Percentiles rank a stretch among this genome's conserved stretches.
Evolutionary conservation across 2,329 filamentous ascomycete species (phyloP).

Genomic region (Trichoderma polysporum): DNA sequence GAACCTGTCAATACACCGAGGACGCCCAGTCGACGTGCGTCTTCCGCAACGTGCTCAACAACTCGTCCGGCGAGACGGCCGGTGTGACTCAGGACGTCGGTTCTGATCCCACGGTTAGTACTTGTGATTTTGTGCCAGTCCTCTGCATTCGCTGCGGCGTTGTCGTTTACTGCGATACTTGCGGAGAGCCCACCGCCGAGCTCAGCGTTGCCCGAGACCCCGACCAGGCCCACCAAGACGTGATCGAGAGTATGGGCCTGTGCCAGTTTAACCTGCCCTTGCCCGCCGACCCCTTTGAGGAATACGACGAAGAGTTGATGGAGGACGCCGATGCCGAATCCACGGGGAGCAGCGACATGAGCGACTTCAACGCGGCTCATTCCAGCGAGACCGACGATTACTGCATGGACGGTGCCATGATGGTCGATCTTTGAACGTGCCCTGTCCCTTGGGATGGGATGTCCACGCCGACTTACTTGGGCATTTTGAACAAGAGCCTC

Average conservation of each 20-base stretch:
- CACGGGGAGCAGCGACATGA: slow-evolving; percentile 23
- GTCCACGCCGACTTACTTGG: not conserved
- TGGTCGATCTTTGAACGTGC: slow-evolving; percentile 24
- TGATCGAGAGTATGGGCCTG: slow-evolving; percentile 30
- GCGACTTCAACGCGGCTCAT: slow-evolving; percentile 19
- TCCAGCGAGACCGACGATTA: slow-evolving; percentile 25
- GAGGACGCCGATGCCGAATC: slow-evolving; percentile 29
- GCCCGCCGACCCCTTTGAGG: slow-evolving; percentile 37
- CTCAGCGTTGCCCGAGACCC: slow-evolving; percentile 24
- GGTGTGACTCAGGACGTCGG: slow-evolving; percentile 97
- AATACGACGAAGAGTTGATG: slow-evolving; percentile 42
- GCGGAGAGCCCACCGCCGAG: slow-evolving; percentile 33
- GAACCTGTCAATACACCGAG: slow-evolving; percentile 90
- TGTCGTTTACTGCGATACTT: slow-evolving; percentile 44
- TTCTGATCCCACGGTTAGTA: slow-evolving; percentile 97
- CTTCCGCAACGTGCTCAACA: slow-evolving; percentile 92
- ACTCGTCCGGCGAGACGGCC: slow-evolving; percentile 88
- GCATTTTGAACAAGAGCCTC: not conserved
- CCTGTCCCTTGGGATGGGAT: not conserved
- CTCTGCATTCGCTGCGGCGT: slow-evolving; percentile 49
- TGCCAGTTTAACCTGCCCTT: slow-evolving; percentile 32
- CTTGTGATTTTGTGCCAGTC: slow-evolving; percentile 38
- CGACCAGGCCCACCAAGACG: slow-evolving; percentile 20
- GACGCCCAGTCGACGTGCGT: slow-evolving; percentile 85
- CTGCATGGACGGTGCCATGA: slow-evolving; percentile 27